Evolutionary conservation across 169 alveolate species (phyloP).

Genomic region (Plasmodium vivax): DNA sequence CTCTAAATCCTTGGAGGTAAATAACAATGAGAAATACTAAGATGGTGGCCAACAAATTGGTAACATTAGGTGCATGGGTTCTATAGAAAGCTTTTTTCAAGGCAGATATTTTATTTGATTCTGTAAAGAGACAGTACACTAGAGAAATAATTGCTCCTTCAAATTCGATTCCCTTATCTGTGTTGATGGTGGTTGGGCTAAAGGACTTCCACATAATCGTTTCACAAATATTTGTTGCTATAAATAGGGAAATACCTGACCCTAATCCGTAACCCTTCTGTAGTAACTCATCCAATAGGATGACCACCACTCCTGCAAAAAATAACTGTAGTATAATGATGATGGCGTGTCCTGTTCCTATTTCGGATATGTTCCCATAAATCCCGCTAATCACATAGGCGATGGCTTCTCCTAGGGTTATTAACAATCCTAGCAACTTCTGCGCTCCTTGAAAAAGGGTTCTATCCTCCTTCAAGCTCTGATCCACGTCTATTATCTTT

Average conservation of each 20-base stretch:
- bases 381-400: slow-evolving; percentile 98
- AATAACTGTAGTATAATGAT: slow-evolving; percentile 96
- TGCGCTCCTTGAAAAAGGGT: slow-evolving; percentile 97
- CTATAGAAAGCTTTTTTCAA: slow-evolving; percentile 95
- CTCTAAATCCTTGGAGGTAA: slow-evolving; percentile 99
- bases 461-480: slow-evolving; percentile 97
- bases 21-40: slow-evolving; percentile 97
- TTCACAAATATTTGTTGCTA: slow-evolving; percentile 99
- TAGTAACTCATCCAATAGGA: slow-evolving; percentile 98
- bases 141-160: slow-evolving; percentile 99
- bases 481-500: slow-evolving; percentile 98
- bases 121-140: slow-evolving; percentile 97
- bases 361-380: slow-evolving; percentile 97
- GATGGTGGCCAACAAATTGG: slow-evolving; percentile 97
- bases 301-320: slow-evolving; percentile 99
- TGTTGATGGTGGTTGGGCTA: slow-evolving; percentile 98
- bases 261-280: slow-evolving; percentile 99
- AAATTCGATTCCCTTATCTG: slow-evolving; percentile 98
- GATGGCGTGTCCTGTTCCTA: slow-evolving; percentile 97
- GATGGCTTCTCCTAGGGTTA: slow-evolving; percentile 99
- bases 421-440: slow-evolving; percentile 97
- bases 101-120: slow-evolving; percentile 87
- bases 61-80: slow-evolving; percentile 98
- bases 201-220: slow-evolving; percentile 99
- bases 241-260: slow-evolving; percentile 99